phyloP scores from a whole-genome alignment of 2,329 filamentous ascomycete genomes.

The Pseudocercospora fijiensis region DNA sequence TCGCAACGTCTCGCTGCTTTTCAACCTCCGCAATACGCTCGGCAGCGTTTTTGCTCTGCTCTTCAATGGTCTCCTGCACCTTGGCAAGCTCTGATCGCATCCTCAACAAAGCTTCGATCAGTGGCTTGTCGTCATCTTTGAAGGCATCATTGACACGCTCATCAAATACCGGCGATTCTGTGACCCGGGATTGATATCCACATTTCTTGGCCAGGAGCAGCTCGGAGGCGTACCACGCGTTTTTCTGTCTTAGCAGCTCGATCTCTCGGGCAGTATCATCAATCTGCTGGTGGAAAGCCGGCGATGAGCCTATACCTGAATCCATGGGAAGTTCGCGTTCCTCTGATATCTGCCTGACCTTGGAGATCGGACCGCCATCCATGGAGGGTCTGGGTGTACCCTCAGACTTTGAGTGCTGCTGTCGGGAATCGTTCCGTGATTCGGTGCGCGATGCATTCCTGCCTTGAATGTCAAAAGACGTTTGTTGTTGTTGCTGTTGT shows the following conservation, averaged over 20 bases:
- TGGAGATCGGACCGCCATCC: constrained; percentile 31
- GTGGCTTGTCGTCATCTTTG: constrained; percentile 84
- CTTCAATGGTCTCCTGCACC: constrained; percentile 85
- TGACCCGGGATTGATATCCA: constrained; percentile 71
- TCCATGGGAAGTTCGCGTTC: constrained; percentile 56
- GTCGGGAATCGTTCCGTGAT: constrained; percentile 14
- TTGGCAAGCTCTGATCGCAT: constrained; percentile 89
- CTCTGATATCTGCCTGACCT: constrained; percentile 32
- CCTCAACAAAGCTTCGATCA: constrained; percentile 86
- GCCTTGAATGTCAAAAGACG: constrained; percentile 6
- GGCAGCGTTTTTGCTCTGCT: constrained; percentile 80
- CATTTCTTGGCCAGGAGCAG: constrained; percentile 86
- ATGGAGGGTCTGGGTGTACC: constrained; percentile 30
- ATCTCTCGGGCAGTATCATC: constrained; percentile 81
- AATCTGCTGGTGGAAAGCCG: constrained; percentile 61
- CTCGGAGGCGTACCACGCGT: constrained; percentile 97
- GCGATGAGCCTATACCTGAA: constrained; percentile 61
- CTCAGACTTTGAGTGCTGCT: constrained; percentile 20
- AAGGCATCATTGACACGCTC: constrained; percentile 75
- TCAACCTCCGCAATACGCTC: constrained; percentile 92
- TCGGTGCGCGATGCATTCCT: constrained; percentile 22
- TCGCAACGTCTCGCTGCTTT: constrained; percentile 89
- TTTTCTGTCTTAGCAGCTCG: constrained; percentile 77
- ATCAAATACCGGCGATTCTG: constrained; percentile 65
- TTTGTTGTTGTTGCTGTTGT: constrained; percentile 33